Conservation (phyloP, 441 rosid species). For the Melastoma candidum region DNA sequence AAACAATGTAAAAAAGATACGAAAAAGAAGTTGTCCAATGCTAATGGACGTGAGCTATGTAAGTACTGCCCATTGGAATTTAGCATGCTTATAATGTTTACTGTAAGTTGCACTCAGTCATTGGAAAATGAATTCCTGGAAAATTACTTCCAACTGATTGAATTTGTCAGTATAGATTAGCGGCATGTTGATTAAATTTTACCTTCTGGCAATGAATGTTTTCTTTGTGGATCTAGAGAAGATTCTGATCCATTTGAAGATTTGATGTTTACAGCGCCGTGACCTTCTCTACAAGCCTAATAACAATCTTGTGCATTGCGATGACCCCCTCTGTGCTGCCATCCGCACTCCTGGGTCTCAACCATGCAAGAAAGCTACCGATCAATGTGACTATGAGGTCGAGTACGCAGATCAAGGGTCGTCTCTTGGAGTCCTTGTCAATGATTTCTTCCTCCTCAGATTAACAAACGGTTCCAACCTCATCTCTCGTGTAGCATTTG, state of each 20-base stretch:
- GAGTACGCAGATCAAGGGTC: conserved; percentile 49
- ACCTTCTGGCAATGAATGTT: too few relatives aligned
- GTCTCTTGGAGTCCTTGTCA: conserved; percentile 43
- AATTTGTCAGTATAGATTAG: too few relatives aligned
- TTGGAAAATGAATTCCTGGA: too few relatives aligned
- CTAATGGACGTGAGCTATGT: too few relatives aligned
- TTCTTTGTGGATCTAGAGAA: too few relatives aligned
- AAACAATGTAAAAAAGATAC: neutral
- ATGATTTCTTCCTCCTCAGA: conserved; percentile 31
- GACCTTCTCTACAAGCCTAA: conserved; percentile 40
- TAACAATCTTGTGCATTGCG: conserved; percentile 29
- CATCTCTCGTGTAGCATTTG: conserved; percentile 46
- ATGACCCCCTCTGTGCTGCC: conserved; percentile 35
- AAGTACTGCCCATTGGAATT: too few relatives aligned
- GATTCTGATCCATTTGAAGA: too few relatives aligned
- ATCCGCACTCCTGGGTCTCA: conserved; percentile 13
- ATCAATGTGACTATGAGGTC: conserved; percentile 50
- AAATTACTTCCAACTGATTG: too few relatives aligned
- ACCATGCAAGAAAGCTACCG: conserved; percentile 31
- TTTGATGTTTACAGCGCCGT: conserved; percentile 27
- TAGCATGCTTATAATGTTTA: too few relatives aligned
- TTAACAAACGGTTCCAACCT: conserved; percentile 41
- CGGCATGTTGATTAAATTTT: too few relatives aligned
- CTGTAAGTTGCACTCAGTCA: too few relatives aligned
- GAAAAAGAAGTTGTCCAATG: too few relatives aligned